phyloP scores from a whole-genome alignment of 345 rosid genomes.

The Eucalyptus sp. region DNA sequence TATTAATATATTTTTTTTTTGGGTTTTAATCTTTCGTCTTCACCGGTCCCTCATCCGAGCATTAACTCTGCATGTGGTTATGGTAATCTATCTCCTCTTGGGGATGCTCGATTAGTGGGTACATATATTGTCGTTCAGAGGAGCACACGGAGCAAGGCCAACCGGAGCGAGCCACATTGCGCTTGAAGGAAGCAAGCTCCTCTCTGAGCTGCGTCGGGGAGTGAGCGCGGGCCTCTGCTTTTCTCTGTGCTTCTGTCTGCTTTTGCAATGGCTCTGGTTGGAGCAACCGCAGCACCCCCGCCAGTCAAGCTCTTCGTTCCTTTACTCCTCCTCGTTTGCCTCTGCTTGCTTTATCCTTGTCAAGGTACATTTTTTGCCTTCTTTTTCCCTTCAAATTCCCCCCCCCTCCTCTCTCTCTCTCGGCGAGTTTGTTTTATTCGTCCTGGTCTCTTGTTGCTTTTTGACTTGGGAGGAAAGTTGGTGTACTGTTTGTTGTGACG shows the following conservation, averaged over 20 bases:
- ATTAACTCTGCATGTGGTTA: not conserved
- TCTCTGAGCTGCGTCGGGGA: not conserved
- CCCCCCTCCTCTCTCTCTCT: not conserved
- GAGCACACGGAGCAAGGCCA: conserved; percentile 40
- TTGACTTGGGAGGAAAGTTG: not conserved
- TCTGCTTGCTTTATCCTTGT: conserved; percentile 21
- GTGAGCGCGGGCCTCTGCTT: not conserved
- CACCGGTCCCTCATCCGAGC: not conserved
- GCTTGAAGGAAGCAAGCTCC: not conserved
- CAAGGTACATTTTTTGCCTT: conserved; percentile 13
- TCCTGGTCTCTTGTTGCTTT: not conserved
- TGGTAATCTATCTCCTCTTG: not conserved
- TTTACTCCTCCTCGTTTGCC: conserved; percentile 4
- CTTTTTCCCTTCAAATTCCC: not conserved
- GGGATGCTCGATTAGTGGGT: not conserved
- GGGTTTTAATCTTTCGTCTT: not conserved
- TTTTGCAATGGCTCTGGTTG: conserved; percentile 32
- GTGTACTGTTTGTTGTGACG: not conserved
- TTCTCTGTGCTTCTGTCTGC: not conserved
- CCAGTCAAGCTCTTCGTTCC: conserved; percentile 15
- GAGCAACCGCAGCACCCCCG: not conserved
- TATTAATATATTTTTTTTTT: not conserved
- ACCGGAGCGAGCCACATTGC: conserved; percentile 34
- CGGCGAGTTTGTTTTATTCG: not conserved
- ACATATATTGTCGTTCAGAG: not conserved